Evolutionary conservation across 1,284 basidiomycete species (phyloP).

Genomic region (Melanopsichium pennsylvanicum): DNA sequence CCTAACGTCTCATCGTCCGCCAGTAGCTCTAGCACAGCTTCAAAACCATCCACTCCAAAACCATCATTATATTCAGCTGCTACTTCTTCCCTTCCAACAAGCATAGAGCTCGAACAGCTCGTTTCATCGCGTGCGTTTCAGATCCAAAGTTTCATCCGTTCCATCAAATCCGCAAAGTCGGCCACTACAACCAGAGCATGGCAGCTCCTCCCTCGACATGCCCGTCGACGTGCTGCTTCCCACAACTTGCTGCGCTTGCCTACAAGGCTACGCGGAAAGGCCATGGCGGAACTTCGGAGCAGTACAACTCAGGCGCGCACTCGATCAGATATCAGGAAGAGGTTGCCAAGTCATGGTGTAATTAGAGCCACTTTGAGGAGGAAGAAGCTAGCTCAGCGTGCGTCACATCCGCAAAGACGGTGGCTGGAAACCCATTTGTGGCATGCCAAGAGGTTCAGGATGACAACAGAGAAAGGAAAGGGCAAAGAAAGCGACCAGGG

Average conservation of each 20-base stretch:
- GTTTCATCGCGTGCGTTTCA: slow-evolving; percentile 46
- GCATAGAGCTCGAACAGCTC: slow-evolving; percentile 35
- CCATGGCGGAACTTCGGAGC: slow-evolving; percentile 55
- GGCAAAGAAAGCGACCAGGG: slow-evolving; percentile 43
- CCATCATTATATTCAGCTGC: slow-evolving; percentile 3
- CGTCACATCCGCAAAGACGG: slow-evolving; percentile 31
- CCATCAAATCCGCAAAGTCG: slow-evolving; percentile 42
- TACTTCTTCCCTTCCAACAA: slow-evolving; percentile 25
- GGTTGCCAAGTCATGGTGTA: slow-evolving; percentile 43
- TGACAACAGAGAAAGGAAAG: slow-evolving; percentile 56
- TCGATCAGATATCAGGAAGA: slow-evolving; percentile 47
- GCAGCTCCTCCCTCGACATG: slow-evolving; percentile 62
- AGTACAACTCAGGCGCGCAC: slow-evolving; percentile 55
- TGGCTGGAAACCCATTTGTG: slow-evolving; percentile 66
- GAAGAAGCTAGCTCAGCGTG: slow-evolving; percentile 38
- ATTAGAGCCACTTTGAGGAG: slow-evolving; percentile 41
- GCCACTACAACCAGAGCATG: slow-evolving; percentile 59
- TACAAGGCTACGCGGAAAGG: slow-evolving; percentile 55
- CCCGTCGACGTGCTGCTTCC: slow-evolving; percentile 59
- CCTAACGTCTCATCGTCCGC: slow-evolving; percentile 4
- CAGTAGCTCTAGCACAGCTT: slow-evolving; percentile 22
- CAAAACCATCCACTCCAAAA: slow-evolving; percentile 14
- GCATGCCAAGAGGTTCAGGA: slow-evolving; percentile 64
- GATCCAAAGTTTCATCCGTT: slow-evolving; percentile 43
- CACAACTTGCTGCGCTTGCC: slow-evolving; percentile 64